Conservation (phyloP, 2,329 filamentous ascomycete species). For the Catunica adiposa region DNA sequence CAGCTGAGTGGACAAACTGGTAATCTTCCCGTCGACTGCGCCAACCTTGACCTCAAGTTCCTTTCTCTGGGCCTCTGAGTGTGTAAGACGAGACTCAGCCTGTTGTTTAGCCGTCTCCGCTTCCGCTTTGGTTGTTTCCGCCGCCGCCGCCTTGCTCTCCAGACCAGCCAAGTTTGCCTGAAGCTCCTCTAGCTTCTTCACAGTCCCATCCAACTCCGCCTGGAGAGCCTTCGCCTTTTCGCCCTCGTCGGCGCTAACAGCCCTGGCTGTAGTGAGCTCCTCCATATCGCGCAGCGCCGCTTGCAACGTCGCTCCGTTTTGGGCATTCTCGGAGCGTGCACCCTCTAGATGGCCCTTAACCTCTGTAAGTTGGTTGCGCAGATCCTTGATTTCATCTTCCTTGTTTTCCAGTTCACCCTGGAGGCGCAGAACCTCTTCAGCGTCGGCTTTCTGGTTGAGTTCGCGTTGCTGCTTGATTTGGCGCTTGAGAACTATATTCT, state of each 20-base stretch:
- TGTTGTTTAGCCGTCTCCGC: slow-evolving; percentile 15
- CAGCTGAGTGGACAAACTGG: slow-evolving; percentile 24
- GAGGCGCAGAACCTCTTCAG: slow-evolving; percentile 38
- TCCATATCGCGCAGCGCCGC: slow-evolving; percentile 15
- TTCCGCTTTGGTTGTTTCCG: slow-evolving; percentile 12
- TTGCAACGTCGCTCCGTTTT: slow-evolving; percentile 19
- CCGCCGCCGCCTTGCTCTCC: slow-evolving; percentile 10
- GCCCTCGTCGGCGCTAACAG: slow-evolving; percentile 13
- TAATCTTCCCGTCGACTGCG: slow-evolving; percentile 20
- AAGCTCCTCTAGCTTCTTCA: slow-evolving; percentile 23
- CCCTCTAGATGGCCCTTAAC: slow-evolving; percentile 14
- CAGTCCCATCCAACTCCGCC: slow-evolving; percentile 28
- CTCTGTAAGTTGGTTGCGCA: slow-evolving; percentile 14
- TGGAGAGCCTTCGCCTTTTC: slow-evolving; percentile 21
- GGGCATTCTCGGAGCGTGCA: slow-evolving; percentile 14
- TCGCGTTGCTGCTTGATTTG: slow-evolving; percentile 94
- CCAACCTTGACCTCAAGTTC: slow-evolving; percentile 17
- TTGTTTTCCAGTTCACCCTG: slow-evolving; percentile 14
- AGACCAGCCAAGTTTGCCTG: slow-evolving; percentile 20
- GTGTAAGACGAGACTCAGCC: slow-evolving; percentile 9
- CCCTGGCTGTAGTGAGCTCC: slow-evolving; percentile 16
- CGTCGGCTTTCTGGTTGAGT: slow-evolving; percentile 73
- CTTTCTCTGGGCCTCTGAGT: slow-evolving; percentile 12
- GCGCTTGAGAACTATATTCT: slow-evolving; percentile 74
- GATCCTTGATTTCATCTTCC: slow-evolving; percentile 14